Evolutionary conservation across 148 eudicot species (phyloP), one percentile per base, ranked within the genome.

Genomic region (Cornus suecica): DNA sequence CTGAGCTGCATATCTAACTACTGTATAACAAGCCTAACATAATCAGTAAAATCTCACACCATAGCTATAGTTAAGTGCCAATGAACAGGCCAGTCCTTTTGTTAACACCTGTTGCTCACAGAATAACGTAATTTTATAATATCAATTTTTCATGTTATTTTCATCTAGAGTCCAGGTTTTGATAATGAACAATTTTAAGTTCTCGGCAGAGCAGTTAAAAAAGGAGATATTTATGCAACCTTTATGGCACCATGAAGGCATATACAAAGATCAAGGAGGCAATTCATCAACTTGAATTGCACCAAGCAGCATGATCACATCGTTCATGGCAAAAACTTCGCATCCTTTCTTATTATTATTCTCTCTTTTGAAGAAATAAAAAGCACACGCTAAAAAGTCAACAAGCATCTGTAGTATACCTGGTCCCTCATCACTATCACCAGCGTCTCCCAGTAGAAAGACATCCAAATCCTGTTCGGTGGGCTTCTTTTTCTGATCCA

Each of bases 391-490:
- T 60, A 68, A 68, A 24, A 78, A 73, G 52, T 24, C 52, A 61
- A 29, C 31, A 72, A 66, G 28, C 18, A 63, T 2, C 32, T 26
- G 54, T 42, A 68, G 78, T 64, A 70, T 82, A 93, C 98, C 99
- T 88, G 88, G 86, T 1, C 92, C 97, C 32, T 89, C 99, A 74
- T 91, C 99, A 76, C 91, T 88, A 68, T 95, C 98, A 5, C 84
- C 94, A 71, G 82, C 88, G 71, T 91, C 99, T 66, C 99, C 99
- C 26, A 95, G 83, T 77, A 95, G 99, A 83, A 95, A 95, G 27
- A 85, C 99, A 86, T 95, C 99, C 84, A 95, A 87, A 83, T 95
- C 99, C 86, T 95, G 94, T 72, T 93, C 99, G 73, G 89, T 45
- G 30, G 79, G 84, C 79, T 86, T 90, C 64, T 78, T 87, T 82